Conservation (phyloP, 192 early-diverging fungal species). For the Geranomyces michiganensis region DNA sequence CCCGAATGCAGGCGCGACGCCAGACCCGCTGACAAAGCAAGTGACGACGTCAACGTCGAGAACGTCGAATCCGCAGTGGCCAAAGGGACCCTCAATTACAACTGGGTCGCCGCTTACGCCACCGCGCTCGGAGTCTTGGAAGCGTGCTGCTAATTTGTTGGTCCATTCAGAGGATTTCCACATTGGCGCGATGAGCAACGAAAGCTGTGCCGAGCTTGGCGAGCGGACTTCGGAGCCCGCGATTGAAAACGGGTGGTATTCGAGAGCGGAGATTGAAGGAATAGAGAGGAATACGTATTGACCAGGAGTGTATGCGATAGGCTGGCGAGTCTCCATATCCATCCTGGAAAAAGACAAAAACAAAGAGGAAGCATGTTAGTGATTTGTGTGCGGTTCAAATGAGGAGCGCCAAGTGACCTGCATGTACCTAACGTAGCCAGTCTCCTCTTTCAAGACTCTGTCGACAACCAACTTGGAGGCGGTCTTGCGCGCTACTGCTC, state of each 20-base stretch:
- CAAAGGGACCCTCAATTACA: constrained; percentile 17
- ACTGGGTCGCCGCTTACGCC: not conserved
- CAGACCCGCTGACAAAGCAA: constrained; percentile 14
- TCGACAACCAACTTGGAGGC: not conserved
- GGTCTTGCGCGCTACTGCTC: constrained; percentile 34
- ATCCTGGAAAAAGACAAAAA: constrained; percentile 43
- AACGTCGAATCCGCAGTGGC: constrained; percentile 14
- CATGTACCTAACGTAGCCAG: not conserved
- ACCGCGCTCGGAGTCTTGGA: not conserved
- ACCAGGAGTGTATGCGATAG: constrained; percentile 49
- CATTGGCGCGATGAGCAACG: constrained; percentile 12
- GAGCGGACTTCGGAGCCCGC: constrained; percentile 55
- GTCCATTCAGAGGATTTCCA: constrained; percentile 11
- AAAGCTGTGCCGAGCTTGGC: not conserved
- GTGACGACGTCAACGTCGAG: not conserved
- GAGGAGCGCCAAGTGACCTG: too few species aligned
- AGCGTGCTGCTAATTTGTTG: not conserved
- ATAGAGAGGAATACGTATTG: constrained; percentile 78
- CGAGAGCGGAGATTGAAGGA: constrained; percentile 68
- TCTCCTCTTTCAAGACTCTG: not conserved
- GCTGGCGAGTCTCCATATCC: constrained; percentile 60
- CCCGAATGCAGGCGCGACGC: constrained; percentile 15
- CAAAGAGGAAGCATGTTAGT: too few species aligned
- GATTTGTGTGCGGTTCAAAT: too few species aligned
- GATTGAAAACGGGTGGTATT: constrained; percentile 84